Base-by-base conservation (phyloP, 129 eudicot species). In the Kitagawia praeruptora region DNA sequence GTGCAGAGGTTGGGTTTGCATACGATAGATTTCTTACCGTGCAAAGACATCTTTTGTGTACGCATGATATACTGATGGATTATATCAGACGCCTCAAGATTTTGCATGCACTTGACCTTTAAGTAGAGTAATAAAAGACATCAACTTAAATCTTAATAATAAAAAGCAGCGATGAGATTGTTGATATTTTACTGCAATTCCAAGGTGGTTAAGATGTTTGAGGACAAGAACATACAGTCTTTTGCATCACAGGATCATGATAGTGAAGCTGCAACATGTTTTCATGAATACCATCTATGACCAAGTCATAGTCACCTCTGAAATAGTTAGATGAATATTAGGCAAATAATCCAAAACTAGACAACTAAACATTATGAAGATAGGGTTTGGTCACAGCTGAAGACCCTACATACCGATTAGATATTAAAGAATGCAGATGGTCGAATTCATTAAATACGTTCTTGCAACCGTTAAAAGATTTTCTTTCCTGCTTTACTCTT, bases 221-320 rank as follows among this genome's bases (percentile, higher is more conserved):
- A 53, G 51, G 74, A 71, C 15, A 2, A 80, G 46, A 49, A 76
- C 93, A 79, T 86, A 92, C 99, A 28, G 97, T 95, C 84, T 92
- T 95, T 79, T 80, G 86, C 97, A 95, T 86, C 84, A 90, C 37
- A 49, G 99, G 99, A 80, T 95, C 99, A 86, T 87, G 92, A 87
- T 95, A 92, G 79, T 75, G 87, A 46, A 92, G 87, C 77, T 89
- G 96, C 85, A 95, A 80, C 34, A 92, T 87, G 77, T 95, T 95
- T 74, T 95, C 99, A 69, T 95, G 91, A 70, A 95, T 86, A 76
- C 99, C 99, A 75, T 95, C 97, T 27, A 86, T 69, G 54, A 92
- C 84, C 83, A 92, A 85, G 83, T 95, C 99, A 83, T 92, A 92
- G 83, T 87, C 97, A 27, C 99, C 99, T 51, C 99, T 95, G 92